phyloP scores from a whole-genome alignment of 805 yeast genomes.

The Huiozyma sinensis region DNA sequence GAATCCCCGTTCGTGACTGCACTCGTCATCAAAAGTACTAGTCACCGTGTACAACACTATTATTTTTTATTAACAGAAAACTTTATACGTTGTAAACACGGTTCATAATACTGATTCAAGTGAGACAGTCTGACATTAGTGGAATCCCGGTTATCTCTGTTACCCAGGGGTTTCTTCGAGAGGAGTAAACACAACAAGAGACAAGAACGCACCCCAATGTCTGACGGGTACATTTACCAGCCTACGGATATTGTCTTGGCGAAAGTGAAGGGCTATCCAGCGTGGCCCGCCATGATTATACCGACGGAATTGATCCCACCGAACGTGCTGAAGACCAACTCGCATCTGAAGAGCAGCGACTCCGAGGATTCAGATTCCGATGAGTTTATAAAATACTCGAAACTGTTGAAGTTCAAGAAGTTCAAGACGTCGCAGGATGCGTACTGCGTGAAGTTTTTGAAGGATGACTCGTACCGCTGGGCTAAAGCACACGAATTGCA shows the following conservation, averaged over 20 bases:
- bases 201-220: neutral
- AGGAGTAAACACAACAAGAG: neutral
- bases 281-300: slow-evolving; percentile 85
- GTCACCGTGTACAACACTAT: no score
- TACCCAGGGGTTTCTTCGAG: neutral
- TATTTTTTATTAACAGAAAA: no score
- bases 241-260: slow-evolving; percentile 58
- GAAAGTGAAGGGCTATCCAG: slow-evolving; percentile 76
- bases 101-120: no score
- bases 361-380: slow-evolving; percentile 6
- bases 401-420: slow-evolving; percentile 18
- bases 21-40: no score
- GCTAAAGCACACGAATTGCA: slow-evolving; percentile 19
- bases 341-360: neutral
- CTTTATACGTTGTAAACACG: no score
- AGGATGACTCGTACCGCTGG: slow-evolving; percentile 29
- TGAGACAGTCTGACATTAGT: no score
- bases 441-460: slow-evolving; percentile 27
- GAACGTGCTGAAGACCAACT: slow-evolving; percentile 31
- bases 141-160: neutral
- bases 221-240: slow-evolving; percentile 9
- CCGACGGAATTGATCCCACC: slow-evolving; percentile 51
- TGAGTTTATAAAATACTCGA: slow-evolving; percentile 18
- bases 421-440: slow-evolving; percentile 8
- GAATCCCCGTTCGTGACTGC: no score